Conservation (phyloP, 805 yeast species). For the Clavispora vitiphila region DNA sequence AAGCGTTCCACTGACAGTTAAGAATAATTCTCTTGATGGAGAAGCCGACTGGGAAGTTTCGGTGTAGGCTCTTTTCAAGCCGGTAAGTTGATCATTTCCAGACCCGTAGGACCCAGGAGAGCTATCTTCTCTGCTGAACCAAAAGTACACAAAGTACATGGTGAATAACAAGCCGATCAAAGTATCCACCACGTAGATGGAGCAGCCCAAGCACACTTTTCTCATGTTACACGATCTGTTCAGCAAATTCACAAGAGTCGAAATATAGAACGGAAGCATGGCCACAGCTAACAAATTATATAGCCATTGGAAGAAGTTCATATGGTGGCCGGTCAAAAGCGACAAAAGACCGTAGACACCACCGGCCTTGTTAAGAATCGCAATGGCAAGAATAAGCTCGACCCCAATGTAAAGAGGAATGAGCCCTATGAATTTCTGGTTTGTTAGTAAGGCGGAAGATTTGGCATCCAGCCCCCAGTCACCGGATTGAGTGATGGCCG, state of each 20-base stretch:
- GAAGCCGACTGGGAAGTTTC: conserved; percentile 57
- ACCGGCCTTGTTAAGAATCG: conserved; percentile 81
- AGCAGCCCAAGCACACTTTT: conserved; percentile 56
- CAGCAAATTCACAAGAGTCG: conserved; percentile 44
- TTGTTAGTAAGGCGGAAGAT: conserved; percentile 2
- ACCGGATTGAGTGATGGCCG: no score
- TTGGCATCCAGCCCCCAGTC: no score
- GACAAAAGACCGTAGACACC: conserved; percentile 86
- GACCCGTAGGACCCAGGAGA: conserved; percentile 15
- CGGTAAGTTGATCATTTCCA: not conserved
- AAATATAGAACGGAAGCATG: conserved; percentile 58
- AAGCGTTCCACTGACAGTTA: conserved; percentile 49
- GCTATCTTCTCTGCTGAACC: conserved; percentile 58
- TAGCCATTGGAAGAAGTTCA: conserved; percentile 77
- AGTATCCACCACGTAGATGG: conserved; percentile 66
- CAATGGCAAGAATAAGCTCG: conserved; percentile 69
- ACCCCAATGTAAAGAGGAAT: conserved; percentile 85
- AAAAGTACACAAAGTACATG: conserved; percentile 63
- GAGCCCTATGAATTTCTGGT: conserved; percentile 56
- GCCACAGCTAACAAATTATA: conserved; percentile 63
- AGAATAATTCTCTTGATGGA: conserved; percentile 47
- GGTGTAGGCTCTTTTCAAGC: not conserved
- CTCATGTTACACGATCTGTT: conserved; percentile 50
- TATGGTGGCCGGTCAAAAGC: conserved; percentile 82
- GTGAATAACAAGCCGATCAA: conserved; percentile 64